These are phyloP conservation scores for Claviceps purpurea DNA, from an alignment of 2,329 filamentous ascomycete species.

Conservation along the genomic window DNA sequence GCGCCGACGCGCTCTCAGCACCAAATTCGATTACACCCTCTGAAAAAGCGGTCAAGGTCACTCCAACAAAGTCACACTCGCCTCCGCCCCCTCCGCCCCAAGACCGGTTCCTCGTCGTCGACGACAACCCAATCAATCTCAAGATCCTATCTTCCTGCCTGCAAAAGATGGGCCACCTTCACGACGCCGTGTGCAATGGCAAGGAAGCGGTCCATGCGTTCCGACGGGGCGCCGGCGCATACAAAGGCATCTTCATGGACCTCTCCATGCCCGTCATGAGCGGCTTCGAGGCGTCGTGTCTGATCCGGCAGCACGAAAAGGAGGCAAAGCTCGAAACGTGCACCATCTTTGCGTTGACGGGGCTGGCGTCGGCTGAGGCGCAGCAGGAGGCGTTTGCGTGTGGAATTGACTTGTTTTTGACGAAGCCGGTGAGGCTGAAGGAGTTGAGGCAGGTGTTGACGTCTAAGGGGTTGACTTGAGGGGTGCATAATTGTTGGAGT, in stretches of 20 bases:
- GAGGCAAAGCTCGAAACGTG: constrained; percentile 26
- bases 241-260: constrained; percentile 24
- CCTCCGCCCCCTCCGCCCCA: background rate
- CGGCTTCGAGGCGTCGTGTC: constrained; percentile 30
- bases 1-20: background rate
- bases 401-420: constrained; percentile 38
- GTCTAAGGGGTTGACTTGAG: background rate
- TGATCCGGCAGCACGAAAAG: constrained; percentile 34
- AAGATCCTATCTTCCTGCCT: constrained; percentile 16
- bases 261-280: constrained; percentile 42
- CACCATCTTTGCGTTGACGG: constrained; percentile 36
- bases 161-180: constrained; percentile 13
- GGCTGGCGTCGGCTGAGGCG: constrained; percentile 30
- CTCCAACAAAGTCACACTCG: background rate
- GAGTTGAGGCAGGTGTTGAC: constrained; percentile 13
- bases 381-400: constrained; percentile 36
- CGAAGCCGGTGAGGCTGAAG: constrained; percentile 32
- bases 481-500: no score
- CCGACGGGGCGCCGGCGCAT: constrained; percentile 6
- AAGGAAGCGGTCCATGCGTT: constrained; percentile 16
- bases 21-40: background rate
- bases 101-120: constrained; percentile 15
- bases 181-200: constrained; percentile 14
- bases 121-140: constrained; percentile 25
- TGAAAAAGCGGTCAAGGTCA: background rate